phyloP scores from a whole-genome alignment of 2,329 filamentous ascomycete species.

The Fusarium sulawesiense region DNA sequence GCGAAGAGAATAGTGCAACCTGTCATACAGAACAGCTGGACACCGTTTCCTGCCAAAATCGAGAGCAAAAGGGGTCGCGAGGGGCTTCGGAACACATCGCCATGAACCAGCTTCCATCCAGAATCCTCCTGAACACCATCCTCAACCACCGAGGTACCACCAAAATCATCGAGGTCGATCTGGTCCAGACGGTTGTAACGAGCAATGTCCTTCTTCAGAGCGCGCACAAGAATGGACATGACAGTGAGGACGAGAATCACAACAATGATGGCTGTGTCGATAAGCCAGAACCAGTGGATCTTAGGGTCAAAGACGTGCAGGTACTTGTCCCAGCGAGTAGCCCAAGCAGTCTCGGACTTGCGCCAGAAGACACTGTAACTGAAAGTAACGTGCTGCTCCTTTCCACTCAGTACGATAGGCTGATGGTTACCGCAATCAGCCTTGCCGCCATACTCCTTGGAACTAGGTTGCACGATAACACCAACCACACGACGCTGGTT shows the following conservation, averaged over 20 bases:
- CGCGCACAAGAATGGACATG: conserved; percentile 88
- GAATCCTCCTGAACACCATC: conserved; percentile 98
- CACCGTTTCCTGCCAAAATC: conserved; percentile 90
- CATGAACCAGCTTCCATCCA: conserved; percentile 98
- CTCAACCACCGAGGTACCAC: conserved; percentile 80
- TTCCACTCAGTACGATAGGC: conserved; percentile 71
- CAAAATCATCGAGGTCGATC: conserved; percentile 89
- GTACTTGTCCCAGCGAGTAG: conserved; percentile 98
- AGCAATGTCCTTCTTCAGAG: conserved; percentile 93
- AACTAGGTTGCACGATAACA: conserved; percentile 86
- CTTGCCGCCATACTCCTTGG: conserved; percentile 68
- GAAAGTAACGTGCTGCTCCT: conserved; percentile 76
- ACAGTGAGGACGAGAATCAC: conserved; percentile 92
- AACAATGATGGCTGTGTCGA: conserved; percentile 96
- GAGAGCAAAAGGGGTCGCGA: conserved; percentile 85
- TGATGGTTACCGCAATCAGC: conserved; percentile 72
- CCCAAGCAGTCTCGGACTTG: conserved; percentile 87
- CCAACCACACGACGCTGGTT: conserved; percentile 89
- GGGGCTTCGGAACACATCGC: conserved; percentile 94
- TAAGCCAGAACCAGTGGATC: conserved; percentile 98
- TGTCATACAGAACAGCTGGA: conserved; percentile 97
- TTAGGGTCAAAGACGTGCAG: conserved; percentile 96
- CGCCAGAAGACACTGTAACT: conserved; percentile 95
- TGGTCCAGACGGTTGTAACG: conserved; percentile 95
- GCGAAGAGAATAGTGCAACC: conserved; percentile 94